phyloP scores from a whole-genome alignment of 2,329 filamentous ascomycete genomes.

The Magnaporthiopsis incrustans region DNA sequence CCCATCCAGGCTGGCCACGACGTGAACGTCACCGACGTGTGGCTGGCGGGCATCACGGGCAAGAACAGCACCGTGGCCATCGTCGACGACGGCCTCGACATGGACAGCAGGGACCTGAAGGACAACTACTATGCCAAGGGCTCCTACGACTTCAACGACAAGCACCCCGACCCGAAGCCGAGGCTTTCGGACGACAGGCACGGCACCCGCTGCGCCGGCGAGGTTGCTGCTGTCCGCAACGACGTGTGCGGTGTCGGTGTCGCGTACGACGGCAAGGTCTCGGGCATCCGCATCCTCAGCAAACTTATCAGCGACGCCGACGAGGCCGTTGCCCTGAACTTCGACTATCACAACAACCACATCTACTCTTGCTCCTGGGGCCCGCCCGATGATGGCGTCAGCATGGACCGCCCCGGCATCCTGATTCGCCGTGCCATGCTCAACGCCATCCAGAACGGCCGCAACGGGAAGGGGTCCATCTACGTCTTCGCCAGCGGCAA shows the following conservation, averaged over 20 bases:
- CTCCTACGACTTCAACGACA: constrained; percentile 94
- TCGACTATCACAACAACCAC: constrained; percentile 81
- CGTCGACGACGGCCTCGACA: constrained; percentile 91
- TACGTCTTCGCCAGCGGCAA: constrained; percentile 98
- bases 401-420: constrained; percentile 89
- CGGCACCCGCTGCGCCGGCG: constrained; percentile 89
- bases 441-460: constrained; percentile 83
- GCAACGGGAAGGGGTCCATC: constrained; percentile 75
- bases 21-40: constrained; percentile 91
- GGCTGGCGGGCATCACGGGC: constrained; percentile 85
- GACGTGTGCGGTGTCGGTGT: constrained; percentile 93
- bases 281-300: constrained; percentile 87
- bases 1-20: constrained; percentile 75
- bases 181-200: constrained; percentile 79
- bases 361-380: constrained; percentile 99
- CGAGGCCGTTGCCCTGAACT: constrained; percentile 88
- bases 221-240: constrained; percentile 87
- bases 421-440: constrained; percentile 87
- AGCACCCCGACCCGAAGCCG: constrained; percentile 68
- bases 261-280: constrained; percentile 83
- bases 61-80: constrained; percentile 85
- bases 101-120: constrained; percentile 87
- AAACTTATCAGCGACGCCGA: constrained; percentile 87
- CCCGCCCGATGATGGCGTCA: constrained; percentile 82
- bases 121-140: constrained; percentile 90